Base-by-base conservation (phyloP, 2,329 filamentous ascomycete species). In the Epichloe sibirici region DNA sequence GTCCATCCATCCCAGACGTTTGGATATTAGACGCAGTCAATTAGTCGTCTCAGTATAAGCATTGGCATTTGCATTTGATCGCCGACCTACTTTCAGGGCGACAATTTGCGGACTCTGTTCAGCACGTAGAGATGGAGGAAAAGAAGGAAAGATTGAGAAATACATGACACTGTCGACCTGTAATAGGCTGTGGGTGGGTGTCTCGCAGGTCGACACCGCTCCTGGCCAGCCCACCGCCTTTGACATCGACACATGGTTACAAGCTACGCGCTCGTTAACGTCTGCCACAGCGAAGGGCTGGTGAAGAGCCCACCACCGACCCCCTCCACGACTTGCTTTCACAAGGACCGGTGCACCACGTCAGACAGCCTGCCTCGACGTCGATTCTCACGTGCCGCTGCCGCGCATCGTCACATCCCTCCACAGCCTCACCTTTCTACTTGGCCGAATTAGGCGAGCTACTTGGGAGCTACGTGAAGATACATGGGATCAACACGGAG, bases 371-470 rank as follows among this genome's bases (percentile, higher is more conserved):
- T 38, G 31, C 42, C 31, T 53, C 51, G 42, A 48, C 17, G 47
- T 53, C 21, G 34, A 53, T 40, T 47, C 52, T 53, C 52, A 53
- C 52, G 48, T 53, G 52, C 43, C 48, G 35, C 47, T 40, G 47
- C 42, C 38, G 47, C 38, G 48, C 25, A 28, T 53, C 47, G 46
- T 45, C 48, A 50, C 44, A 50, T 53, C 43, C 28, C 23, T 23
- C 13, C 45, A 34, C 46, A 45, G 25, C 46, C 39, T 38, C 47
- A 35, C 48, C 35, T 53, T 5, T 38, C 12, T 11, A 43, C n/a
- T 39, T 39, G 38, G 28, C 45, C 48, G 35, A 6, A 39, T 44
- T 45, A 8, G 48, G 52, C 48, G 48, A 44, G 31, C 12, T 46
- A 42, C 52, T 21, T 44, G 39, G 17, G 13, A 11, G 40, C 13